Conservation (phyloP, 2,329 filamentous ascomycete species). For the Trichophyton verrucosum region DNA sequence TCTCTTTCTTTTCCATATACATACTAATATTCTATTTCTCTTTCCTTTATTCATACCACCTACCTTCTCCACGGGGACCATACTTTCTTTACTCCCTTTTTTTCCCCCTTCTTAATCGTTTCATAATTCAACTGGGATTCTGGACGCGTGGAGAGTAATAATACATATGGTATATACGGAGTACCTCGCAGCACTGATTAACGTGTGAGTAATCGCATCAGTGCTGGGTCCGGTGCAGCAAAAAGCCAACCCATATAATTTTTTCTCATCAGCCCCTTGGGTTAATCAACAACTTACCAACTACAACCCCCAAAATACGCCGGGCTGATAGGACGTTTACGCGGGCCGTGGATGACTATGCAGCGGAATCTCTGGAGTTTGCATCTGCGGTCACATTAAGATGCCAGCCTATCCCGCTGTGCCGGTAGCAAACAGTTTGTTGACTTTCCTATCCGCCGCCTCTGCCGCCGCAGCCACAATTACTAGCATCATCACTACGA, state of each 20-base stretch:
- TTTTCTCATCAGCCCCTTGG: background rate
- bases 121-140: background rate
- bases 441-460: background rate
- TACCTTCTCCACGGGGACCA: background rate
- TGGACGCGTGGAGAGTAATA: background rate
- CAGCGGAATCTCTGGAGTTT: background rate
- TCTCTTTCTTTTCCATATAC: background rate
- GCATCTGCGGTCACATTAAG: background rate
- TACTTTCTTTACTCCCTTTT: background rate
- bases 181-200: background rate
- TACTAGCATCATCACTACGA: background rate
- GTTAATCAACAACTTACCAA: background rate
- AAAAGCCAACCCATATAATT: background rate
- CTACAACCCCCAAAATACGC: background rate
- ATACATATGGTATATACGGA: background rate
- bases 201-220: background rate
- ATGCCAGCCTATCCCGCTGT: constrained; percentile 1
- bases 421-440: constrained; percentile 3
- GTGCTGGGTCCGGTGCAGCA: background rate
- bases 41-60: background rate
- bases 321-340: background rate
- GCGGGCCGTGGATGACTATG: constrained; percentile 2
- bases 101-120: background rate
- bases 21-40: background rate
- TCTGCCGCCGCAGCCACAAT: background rate